Percentiles rank a stretch among this genome's conserved stretches.
Conservation (phyloP, 495 filamentous ascomycete genomes). For the Chaetomidium leptoderma region DNA sequence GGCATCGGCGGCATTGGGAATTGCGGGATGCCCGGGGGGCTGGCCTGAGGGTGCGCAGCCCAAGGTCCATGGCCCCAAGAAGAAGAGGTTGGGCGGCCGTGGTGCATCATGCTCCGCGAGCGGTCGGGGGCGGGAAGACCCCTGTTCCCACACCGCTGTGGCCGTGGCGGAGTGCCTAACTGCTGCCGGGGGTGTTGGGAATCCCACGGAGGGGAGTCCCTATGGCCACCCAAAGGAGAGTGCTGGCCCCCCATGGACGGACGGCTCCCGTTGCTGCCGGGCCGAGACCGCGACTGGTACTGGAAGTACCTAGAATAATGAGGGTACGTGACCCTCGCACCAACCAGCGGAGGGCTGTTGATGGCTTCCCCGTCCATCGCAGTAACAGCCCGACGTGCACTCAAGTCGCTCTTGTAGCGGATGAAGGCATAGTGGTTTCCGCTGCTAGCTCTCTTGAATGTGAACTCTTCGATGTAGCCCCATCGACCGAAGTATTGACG, state of each 20-base stretch:
- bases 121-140: too few species aligned
- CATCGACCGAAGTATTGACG: neutral
- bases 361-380: neutral
- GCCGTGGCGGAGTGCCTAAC: neutral
- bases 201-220: neutral
- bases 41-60: neutral
- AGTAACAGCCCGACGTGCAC: neutral
- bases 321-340: neutral
- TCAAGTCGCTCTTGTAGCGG: neutral
- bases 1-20: neutral
- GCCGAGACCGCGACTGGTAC: neutral
- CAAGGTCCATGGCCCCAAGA: neutral
- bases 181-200: neutral
- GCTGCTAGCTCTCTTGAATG: neutral
- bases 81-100: neutral
- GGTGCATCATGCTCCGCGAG: neutral
- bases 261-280: neutral
- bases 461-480: constrained; percentile 6
- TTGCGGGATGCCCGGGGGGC: neutral
- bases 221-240: neutral
- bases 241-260: neutral
- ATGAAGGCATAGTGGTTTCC: neutral
- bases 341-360: neutral
- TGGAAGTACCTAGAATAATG: neutral
- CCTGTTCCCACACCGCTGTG: neutral